Percentiles rank a stretch among this genome's conserved stretches.
These are phyloP conservation scores for Capniomyces stellatus DNA, from an alignment of 371 early-diverging fungal species.

Conservation along the genomic window DNA sequence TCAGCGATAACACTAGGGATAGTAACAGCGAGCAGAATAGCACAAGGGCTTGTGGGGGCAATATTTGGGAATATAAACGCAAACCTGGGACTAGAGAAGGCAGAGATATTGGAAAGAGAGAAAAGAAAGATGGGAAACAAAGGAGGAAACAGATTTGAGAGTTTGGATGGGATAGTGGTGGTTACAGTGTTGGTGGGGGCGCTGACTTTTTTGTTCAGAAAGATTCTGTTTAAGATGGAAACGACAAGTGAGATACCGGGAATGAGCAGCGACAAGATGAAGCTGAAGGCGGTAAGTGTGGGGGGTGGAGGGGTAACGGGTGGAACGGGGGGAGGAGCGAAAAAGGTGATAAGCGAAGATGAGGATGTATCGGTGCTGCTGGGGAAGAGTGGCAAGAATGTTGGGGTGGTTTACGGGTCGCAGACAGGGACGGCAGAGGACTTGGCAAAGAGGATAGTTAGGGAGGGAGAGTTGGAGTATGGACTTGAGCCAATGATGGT, in stretches of 20 bases:
- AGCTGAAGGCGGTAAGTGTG: neutral
- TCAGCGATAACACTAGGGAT: neutral
- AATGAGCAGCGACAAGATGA: neutral
- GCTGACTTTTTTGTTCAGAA: conserved; percentile 21
- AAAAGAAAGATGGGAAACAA: neutral
- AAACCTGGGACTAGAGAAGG: neutral
- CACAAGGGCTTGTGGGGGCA: neutral
- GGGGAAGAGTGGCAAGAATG: conserved; percentile 28
- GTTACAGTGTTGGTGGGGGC: conserved; percentile 12
- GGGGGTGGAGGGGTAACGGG: conserved; percentile 7
- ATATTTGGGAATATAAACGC: neutral
- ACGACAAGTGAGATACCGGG: too few relatives aligned
- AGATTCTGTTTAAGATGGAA: conserved; percentile 14
- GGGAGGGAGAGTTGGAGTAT: conserved; percentile 75
- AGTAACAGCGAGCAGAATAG: neutral
- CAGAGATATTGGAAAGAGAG: neutral
- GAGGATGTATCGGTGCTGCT: neutral
- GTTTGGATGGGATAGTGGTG: neutral
- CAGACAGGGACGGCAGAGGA: conserved; percentile 97
- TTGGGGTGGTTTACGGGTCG: conserved; percentile 71
- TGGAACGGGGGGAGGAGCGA: neutral
- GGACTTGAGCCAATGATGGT: conserved; percentile 27
- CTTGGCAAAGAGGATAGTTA: conserved; percentile 69
- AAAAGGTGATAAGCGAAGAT: conserved; percentile 7
- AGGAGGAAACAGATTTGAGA: too few relatives aligned